Conservation (phyloP, 192 early-diverging fungal genomes). For the Chytriomyces sp. region DNA sequence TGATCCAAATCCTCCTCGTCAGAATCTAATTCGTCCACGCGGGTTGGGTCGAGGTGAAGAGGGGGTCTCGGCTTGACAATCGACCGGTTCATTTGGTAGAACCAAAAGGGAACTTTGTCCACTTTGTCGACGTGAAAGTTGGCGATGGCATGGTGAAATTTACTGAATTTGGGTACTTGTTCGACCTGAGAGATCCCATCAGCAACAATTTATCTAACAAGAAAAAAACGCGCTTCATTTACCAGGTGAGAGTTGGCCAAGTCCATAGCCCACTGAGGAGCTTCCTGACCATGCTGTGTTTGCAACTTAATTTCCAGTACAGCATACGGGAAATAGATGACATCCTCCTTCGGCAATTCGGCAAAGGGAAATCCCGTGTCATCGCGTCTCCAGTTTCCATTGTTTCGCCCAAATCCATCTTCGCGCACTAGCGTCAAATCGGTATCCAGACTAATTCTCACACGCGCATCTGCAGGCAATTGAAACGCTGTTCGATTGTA, state of each 20-base stretch:
- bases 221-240: conserved; percentile 19
- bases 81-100: conserved; percentile 89
- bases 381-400: conserved; percentile 80
- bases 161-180: conserved; percentile 93
- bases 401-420: conserved; percentile 70
- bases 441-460: conserved; percentile 89
- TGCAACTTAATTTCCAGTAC: conserved; percentile 95
- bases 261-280: conserved; percentile 88
- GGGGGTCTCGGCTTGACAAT: conserved; percentile 75
- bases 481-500: conserved; percentile 97
- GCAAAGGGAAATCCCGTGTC: conserved; percentile 79
- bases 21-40: conserved; percentile 30
- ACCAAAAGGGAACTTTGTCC: conserved; percentile 87
- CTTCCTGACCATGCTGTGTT: conserved; percentile 88
- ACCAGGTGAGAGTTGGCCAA: conserved; percentile 84
- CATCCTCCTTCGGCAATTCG: conserved; percentile 73
- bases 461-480: conserved; percentile 84
- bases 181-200: conserved; percentile 57
- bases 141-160: conserved; percentile 91
- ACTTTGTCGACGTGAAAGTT: conserved; percentile 72
- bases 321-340: conserved; percentile 89
- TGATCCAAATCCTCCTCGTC: conserved; percentile 28
- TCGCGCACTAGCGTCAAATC: conserved; percentile 90
- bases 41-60: conserved; percentile 14
- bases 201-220: not conserved